Evolutionary conservation across 2,329 filamentous ascomycete species (phyloP).

Genomic region (Diplodia scrobiculata): DNA sequence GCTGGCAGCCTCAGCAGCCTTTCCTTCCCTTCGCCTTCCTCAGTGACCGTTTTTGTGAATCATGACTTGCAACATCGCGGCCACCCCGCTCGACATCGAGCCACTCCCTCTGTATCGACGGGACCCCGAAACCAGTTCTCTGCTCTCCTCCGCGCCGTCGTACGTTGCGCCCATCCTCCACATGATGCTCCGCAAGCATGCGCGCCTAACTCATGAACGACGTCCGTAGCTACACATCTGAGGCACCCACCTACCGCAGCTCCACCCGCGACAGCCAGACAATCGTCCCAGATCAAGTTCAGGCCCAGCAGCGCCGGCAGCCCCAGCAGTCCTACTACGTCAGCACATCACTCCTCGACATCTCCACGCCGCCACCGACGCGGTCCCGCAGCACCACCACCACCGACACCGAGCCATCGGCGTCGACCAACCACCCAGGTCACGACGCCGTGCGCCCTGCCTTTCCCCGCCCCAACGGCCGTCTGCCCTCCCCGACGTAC

Average conservation of each 20-base stretch:
- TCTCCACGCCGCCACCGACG: slow-evolving; percentile 14
- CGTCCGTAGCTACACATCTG: slow-evolving; percentile 50
- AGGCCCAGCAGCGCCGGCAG: neutral
- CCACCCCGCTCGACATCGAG: slow-evolving; percentile 36
- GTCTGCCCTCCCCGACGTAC: slow-evolving; percentile 34
- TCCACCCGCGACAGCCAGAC: slow-evolving; percentile 52
- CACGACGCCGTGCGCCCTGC: slow-evolving; percentile 3
- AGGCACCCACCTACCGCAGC: slow-evolving; percentile 63
- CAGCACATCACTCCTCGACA: slow-evolving; percentile 26
- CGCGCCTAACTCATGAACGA: neutral
- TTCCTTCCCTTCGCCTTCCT: neutral
- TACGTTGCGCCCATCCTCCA: slow-evolving; percentile 45
- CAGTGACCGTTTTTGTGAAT: neutral
- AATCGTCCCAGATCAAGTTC: neutral
- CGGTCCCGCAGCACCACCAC: slow-evolving; percentile 28
- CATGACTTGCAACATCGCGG: slow-evolving; percentile 38
- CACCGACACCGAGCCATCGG: slow-evolving; percentile 23
- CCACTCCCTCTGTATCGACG: slow-evolving; percentile 39
- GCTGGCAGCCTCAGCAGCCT: slow-evolving; percentile 11
- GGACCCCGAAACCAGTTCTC: slow-evolving; percentile 68
- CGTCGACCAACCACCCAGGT: neutral
- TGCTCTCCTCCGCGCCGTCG: slow-evolving; percentile 68
- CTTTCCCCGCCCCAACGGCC: slow-evolving; percentile 31
- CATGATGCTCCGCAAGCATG: no score
- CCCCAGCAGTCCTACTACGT: slow-evolving; percentile 22